Evolutionary conservation across 768 basidiomycete genomes (phyloP).

Genomic region (Boletus edulis): DNA sequence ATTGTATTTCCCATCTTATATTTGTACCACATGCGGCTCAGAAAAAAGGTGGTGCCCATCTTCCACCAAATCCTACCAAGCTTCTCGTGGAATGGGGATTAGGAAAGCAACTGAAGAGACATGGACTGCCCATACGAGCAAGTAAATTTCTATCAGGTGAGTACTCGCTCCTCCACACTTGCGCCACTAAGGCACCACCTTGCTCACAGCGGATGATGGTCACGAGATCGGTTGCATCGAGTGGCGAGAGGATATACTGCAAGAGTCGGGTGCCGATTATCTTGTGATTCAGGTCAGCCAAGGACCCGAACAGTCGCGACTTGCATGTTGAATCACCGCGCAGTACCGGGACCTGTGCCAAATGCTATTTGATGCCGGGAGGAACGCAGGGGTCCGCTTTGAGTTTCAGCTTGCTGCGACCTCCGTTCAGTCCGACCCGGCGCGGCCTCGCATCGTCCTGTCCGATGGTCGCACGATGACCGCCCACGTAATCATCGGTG

Average conservation of each 20-base stretch:
- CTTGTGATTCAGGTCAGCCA: constrained; percentile 45
- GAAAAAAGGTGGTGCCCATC: constrained; percentile 42
- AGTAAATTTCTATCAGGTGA: constrained; percentile 24
- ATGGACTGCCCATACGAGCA: constrained; percentile 28
- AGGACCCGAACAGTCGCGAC: not conserved
- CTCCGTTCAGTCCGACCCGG: constrained; percentile 31
- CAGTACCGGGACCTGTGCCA: constrained; percentile 56
- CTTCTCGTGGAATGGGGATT: constrained; percentile 58
- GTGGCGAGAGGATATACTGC: constrained; percentile 48
- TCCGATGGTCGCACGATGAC: constrained; percentile 44
- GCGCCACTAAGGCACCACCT: not conserved
- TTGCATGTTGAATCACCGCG: not conserved
- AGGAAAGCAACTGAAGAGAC: constrained; percentile 39
- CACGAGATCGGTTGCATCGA: constrained; percentile 44
- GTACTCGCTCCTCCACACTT: not conserved
- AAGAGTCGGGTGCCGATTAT: constrained; percentile 54
- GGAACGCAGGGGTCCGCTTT: constrained; percentile 49
- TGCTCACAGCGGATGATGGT: constrained; percentile 41
- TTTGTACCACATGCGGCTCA: constrained; percentile 11
- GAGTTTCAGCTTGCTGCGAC: constrained; percentile 42
- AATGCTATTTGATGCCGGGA: constrained; percentile 47
- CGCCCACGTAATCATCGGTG: constrained; percentile 59
- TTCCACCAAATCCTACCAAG: constrained; percentile 61
- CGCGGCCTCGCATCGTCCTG: constrained; percentile 30
- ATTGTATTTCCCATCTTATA: not conserved